phyloP scores from a whole-genome alignment of 257 asterid species.

The Anisodus acutangulus region DNA sequence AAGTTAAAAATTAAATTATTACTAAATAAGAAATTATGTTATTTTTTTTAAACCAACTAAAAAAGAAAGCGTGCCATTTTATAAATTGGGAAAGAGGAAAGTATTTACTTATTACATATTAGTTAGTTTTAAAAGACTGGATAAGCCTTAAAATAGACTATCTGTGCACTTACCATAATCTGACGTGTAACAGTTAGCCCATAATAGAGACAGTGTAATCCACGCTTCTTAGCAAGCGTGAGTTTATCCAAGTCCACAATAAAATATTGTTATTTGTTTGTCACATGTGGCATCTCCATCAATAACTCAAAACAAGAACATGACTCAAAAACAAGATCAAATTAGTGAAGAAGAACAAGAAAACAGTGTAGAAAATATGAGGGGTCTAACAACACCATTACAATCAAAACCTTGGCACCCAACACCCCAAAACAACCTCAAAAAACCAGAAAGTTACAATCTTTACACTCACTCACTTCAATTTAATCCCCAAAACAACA shows the following conservation, averaged over 20 bases:
- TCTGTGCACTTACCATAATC: neutral
- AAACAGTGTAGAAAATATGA: slow-evolving; percentile 40
- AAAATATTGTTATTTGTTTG: neutral
- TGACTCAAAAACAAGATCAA: slow-evolving; percentile 22
- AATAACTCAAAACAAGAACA: neutral
- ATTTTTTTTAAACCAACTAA: too few relatives aligned
- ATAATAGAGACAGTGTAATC: neutral
- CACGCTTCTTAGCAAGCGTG: slow-evolving; percentile 28
- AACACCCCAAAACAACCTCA: slow-evolving; percentile 32
- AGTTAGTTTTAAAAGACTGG: too few relatives aligned
- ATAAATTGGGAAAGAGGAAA: too few relatives aligned
- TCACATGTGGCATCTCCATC: neutral
- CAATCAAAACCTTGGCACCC: slow-evolving; percentile 51
- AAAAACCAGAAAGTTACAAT: slow-evolving; percentile 32
- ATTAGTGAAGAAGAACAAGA: neutral
- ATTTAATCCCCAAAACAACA: slow-evolving; percentile 34
- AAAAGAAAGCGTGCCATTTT: too few relatives aligned
- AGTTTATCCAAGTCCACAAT: neutral
- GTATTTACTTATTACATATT: too few relatives aligned
- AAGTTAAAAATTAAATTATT: too few relatives aligned
- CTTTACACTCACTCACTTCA: slow-evolving; percentile 32
- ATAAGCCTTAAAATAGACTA: too few relatives aligned
- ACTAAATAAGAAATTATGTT: too few relatives aligned
- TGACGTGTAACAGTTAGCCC: slow-evolving; percentile 11
- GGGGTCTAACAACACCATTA: slow-evolving; percentile 48